A percentile compares a stretch with the other conserved stretches of the same genome.
These are phyloP conservation scores for Blastocystis sp. DNA, from an alignment of 352 stramenopile genomes.

Conservation along the genomic window DNA sequence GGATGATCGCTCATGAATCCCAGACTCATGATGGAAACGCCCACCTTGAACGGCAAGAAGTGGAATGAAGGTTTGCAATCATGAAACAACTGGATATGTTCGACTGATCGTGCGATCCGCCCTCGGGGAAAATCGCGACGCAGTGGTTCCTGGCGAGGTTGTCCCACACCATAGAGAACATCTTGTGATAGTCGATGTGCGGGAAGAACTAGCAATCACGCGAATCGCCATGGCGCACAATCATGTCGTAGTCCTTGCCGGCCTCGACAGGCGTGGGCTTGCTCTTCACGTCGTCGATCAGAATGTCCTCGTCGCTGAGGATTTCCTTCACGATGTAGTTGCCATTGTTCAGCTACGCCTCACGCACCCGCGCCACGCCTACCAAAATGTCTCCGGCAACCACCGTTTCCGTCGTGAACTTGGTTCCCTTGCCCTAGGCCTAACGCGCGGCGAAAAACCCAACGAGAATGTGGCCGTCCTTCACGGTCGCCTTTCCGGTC, in stretches of 20 bases:
- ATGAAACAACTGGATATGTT: conserved; percentile 48
- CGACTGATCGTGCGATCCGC: conserved; percentile 67
- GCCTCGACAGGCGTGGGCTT: conserved; percentile 10
- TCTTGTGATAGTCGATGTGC: conserved; percentile 67
- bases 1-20: conserved; percentile 62
- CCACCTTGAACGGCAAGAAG: conserved; percentile 66
- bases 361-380: not conserved
- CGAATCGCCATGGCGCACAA: not conserved
- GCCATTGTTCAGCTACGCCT: conserved; percentile 20
- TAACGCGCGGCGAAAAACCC: not conserved
- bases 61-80: conserved; percentile 24
- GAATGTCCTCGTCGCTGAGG: conserved; percentile 14
- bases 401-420: conserved; percentile 24
- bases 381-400: not conserved
- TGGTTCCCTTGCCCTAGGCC: conserved; percentile 19
- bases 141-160: conserved; percentile 24
- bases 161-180: conserved; percentile 56
- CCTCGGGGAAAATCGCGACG: conserved; percentile 67
- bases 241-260: not conserved
- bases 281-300: conserved; percentile 25
- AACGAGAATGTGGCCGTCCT: conserved; percentile 38
- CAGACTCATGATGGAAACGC: conserved; percentile 59
- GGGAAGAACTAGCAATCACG: conserved; percentile 45
- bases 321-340: conserved; percentile 49
- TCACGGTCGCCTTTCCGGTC: conserved; percentile 35